Evolutionary conservation across 805 yeast genomes (phyloP).

Genomic region (Yarrowia sp.): DNA sequence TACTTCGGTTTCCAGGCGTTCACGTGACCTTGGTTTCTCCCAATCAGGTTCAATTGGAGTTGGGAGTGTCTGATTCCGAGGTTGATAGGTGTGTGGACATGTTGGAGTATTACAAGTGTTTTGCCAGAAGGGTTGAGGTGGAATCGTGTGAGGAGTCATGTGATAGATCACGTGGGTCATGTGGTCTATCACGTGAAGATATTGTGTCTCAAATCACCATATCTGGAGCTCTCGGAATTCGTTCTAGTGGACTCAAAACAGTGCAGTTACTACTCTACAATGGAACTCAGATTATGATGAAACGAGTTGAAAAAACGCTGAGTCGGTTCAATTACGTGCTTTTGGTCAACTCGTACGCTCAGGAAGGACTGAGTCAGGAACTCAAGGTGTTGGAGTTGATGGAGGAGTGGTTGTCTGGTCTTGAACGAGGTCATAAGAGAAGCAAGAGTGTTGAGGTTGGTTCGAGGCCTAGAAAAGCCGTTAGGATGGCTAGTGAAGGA

Average conservation of each 20-base stretch:
- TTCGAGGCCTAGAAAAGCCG: background rate
- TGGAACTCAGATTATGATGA: background rate
- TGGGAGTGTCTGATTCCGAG: background rate
- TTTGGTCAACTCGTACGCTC: background rate
- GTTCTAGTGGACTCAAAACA: background rate
- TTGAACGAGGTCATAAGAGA: background rate
- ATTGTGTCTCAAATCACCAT: no score
- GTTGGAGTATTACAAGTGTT: constrained; percentile 4
- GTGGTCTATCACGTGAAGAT: background rate
- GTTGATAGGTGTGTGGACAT: background rate
- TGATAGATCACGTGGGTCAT: background rate
- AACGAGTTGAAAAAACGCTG: background rate
- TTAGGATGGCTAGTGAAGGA: background rate
- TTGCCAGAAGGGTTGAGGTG: background rate
- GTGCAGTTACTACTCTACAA: background rate
- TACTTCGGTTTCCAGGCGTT: background rate
- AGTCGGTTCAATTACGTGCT: background rate
- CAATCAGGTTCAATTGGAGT: background rate
- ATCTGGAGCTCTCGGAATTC: background rate
- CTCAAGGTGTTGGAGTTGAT: background rate
- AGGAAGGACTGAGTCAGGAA: background rate
- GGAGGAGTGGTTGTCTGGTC: background rate
- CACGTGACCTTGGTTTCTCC: background rate
- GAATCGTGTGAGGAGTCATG: no score
- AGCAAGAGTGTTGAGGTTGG: background rate